Evolutionary conservation across 352 stramenopile genomes (phyloP), one percentile per base, ranked within the genome.

Genomic region (Pythium brassicae): DNA sequence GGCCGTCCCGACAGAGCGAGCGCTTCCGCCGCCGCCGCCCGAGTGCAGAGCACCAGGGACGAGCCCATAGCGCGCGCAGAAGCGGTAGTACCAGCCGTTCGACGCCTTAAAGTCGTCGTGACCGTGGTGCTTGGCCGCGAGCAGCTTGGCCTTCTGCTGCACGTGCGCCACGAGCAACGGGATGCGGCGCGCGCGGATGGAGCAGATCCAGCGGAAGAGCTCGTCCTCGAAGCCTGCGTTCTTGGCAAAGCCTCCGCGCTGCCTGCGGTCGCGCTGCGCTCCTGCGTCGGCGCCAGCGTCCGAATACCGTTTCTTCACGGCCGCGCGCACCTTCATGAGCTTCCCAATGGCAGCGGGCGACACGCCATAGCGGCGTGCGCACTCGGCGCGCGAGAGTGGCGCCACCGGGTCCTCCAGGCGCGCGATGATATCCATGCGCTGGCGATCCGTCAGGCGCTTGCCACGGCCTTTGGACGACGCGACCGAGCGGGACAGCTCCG

Each of bases 41-140:
- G 55, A 47, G 46, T 66, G 60, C 14, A 86, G 46, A 9, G 69
- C 68, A 4, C 67, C 62, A 2, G 68, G 66, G 3, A 72, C 70
- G 51, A 88, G 67, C 11, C 78, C 75, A 32, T 85, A 88, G n/a
- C 80, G 76, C 15, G 71, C 65, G 45, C 76, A 86, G 57, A 90
- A 90, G 50, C 80, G 78, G 50, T 88, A 87, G 59, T 90, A 90
- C 80, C 80, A 90, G 5, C 80, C 80, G 46, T 88, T 88, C 8
- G 77, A 90, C 3, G 80, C 80, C 50, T 80, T 81, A 44, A 83
- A 85, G 22, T 54, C 53, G 23, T 75, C 68, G 48, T 69, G 72
- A 62, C 72, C 68, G 37, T 64, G 61, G 68, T 83, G 71, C 23
- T 71, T 53, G 9, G 58, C 51, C 1, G 73, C 61, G 23, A 85